Evolutionary conservation across 805 yeast species (phyloP), one percentile per base, ranked within the genome.

Genomic region (Lipomyces sp.): DNA sequence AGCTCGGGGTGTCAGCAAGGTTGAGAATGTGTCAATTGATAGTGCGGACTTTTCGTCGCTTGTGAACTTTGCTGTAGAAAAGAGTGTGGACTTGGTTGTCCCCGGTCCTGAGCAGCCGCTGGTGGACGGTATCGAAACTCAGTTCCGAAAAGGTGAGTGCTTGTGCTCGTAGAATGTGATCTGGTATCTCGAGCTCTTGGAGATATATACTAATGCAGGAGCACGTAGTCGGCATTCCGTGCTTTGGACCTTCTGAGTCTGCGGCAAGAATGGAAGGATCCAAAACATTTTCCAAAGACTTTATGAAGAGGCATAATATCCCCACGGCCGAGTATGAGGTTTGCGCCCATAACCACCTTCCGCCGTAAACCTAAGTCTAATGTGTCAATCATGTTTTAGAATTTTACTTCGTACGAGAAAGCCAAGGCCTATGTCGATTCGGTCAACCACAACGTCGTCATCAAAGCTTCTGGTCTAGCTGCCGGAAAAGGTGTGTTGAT

Each of bases 61-160:
- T 68, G 90, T 87, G 64, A 80, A 86, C 65, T 93, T 93, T 78
- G 97, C 98, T 4, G 76, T 82, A 15, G 85, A 85, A 35, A 81
- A 93, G 63, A 73, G 84, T 4, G 84, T 95, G 62, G 84, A 82
- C 60, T 81, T 95, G 64, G 98, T 92, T 4, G 83, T 95, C 55
- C 98, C 99, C 48, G 99, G 99, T 42, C 99, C 99, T n/a, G 99
- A 95, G 80, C 97, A 92, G 80, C 98, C 99, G 48, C 83, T 96
- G 69, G 98, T 96, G 39, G 98, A 95, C 75, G 99, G 99, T 60
- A 87, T 95, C 68, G 78, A 93, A 34, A 78, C 87, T 18, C 81
- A 81, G 62, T 92, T 95, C 82, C 80, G 85, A 69, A 86, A 85
- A 65, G 62, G 72, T 70, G 50, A 24, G 71, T 57, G 24, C 24